phyloP scores from a whole-genome alignment of 257 asterid genomes.

The Nicotiana otophora region DNA sequence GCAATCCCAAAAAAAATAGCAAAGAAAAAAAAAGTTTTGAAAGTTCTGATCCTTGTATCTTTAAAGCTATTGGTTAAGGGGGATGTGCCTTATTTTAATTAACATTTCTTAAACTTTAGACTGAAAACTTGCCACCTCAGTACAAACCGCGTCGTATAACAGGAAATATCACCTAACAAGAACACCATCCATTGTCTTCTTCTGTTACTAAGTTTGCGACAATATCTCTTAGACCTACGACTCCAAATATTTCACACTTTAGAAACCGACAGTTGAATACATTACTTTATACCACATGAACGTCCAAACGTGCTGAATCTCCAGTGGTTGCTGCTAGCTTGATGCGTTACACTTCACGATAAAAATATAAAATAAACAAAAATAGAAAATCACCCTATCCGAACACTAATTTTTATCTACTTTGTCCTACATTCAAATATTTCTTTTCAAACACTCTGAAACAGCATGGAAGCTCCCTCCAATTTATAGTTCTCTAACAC shows the following conservation, averaged over 20 bases:
- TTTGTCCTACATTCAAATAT: neutral
- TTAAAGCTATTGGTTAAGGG: neutral
- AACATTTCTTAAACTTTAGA: neutral
- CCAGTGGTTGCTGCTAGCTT: conserved; percentile 6
- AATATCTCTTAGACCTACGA: neutral
- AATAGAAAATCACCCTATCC: neutral
- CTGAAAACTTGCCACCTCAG: neutral
- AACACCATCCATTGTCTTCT: neutral
- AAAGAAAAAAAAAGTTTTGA: no score
- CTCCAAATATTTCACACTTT: neutral
- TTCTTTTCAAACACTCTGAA: neutral
- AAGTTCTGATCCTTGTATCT: no score
- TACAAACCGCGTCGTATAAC: conserved; percentile 14
- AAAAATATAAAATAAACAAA: neutral
- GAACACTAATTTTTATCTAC: neutral
- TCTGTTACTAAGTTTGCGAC: no score
- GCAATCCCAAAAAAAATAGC: neutral
- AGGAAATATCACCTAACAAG: conserved; percentile 3
- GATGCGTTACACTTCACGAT: neutral
- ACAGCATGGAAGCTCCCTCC: conserved; percentile 19
- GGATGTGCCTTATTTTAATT: neutral
- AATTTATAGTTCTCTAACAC: neutral
- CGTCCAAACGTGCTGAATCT: neutral
- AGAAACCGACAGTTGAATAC: neutral
- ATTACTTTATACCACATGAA: neutral